Base-by-base conservation (phyloP, 495 filamentous ascomycete species). In the Daldinia concentrica region DNA sequence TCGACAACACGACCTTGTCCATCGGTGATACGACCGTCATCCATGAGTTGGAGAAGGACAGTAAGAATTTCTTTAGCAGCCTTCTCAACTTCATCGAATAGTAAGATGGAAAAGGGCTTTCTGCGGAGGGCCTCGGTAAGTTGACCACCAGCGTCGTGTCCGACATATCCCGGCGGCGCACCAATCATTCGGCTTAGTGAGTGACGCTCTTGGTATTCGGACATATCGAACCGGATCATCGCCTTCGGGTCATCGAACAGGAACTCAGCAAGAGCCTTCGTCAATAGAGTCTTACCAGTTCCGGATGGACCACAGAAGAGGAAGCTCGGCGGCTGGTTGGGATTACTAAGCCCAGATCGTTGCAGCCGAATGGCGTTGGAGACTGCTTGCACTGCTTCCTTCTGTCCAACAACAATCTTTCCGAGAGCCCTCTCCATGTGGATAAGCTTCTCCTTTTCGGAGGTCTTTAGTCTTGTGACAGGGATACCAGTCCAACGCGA, bases 141-240 rank as follows among this genome's bases (percentile, higher is more conserved):
- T 75, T 99, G 95, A 39, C 95, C 95, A 69, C 95, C 95, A 30
- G 95, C 90, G 71, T 99, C 95, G 78, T 99, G 93, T 27, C 95
- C 95, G 64, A 99, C 93, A 74, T 99, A 99, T 71, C 95, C 95
- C 7, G 95, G 95, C 14, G 95, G 95, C 8, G 95, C 95, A 75
- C 95, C 95, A 72, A 99, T 99, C 91, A 99, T 97, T 65, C 95
- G 91, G 74, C 92, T 96, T 26, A 99, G 89, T 1, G 94, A 93
- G 81, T 99, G 95, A 9, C 94, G 92, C 80, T 99, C 95, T 80
- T 98, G 96, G 80, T 99, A 99, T 79, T 99, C 95, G 7, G 95
- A 98, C 95, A 99, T 99, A 81, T 99, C 95, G 83, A 99, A 94
- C 15, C 95, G 92, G 76, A 99, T 97, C 95, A 99, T 99, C 17